Base-by-base conservation (phyloP, 768 basidiomycete species). In the Tulasnella sp. region DNA sequence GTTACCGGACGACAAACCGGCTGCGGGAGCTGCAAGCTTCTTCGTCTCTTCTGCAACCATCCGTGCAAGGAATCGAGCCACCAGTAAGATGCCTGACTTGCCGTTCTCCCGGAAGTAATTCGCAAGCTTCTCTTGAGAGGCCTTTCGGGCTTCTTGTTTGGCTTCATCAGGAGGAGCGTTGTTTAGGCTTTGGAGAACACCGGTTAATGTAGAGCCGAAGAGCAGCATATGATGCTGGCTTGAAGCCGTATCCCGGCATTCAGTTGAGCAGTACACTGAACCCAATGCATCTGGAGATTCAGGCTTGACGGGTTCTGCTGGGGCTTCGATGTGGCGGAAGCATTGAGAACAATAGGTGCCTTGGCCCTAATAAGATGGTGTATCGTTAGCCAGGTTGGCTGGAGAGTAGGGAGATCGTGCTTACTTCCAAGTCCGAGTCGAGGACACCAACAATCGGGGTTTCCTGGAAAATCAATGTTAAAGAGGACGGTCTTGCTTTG, bases 301-400 rank as follows among this genome's bases (percentile, higher is more conserved):
- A 3, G 87, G 84, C 73, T 83, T 83, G 74, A 92, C 83, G 18
- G 87, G 85, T 74, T 85, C 83, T 32, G 61, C 61, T 67, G 61
- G 61, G 76, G 83, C 83, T 77, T 88, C 82, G 75, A 94, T 87
- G 72, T 82, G 81, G 48, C 91, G 88, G 81, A 95, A 86, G 82
- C 93, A 95, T 80, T 92, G 89, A 23, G 89, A 87, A 82, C 93
- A 95, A 80, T 94, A 86, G 3, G 89, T 88, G 29, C 91, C 91
- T 73, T 88, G 88, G 48, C 86, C 85, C 84, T 92, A 88, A 26
- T 39, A 18, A 3, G 73, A 23, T 40, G 57, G 74, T n/a, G 73
- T 35, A 26, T 5, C 46, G 71, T 39, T 2, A 72, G 40, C 26
- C 7, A 40, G 40, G 76, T 70, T 6, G n/a, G 55, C 4, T 26